Evolutionary conservation across 1,284 basidiomycete genomes (phyloP), one percentile per base, ranked within the genome.

Genomic region (Ganoderma leucocontextum): DNA sequence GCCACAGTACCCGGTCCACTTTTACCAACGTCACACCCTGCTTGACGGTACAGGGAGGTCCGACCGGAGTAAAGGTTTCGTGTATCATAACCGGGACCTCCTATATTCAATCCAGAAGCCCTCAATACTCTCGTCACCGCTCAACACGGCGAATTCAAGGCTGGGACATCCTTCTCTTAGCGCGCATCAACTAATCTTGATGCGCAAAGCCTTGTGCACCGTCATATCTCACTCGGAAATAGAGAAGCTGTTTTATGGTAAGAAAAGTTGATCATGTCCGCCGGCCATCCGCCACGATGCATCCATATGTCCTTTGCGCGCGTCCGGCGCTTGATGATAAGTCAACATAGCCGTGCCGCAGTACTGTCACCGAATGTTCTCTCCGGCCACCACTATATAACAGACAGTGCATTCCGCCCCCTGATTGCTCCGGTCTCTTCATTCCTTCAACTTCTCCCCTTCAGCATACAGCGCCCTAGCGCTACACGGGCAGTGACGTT

Each of bases 321-420:
- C 41, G 22, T 49, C 47, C 22, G 47, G 52, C 52, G 52, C 52
- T 13, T 55, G 33, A 55, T 55, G 7, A 13, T 25, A 10, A 6
- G 52, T 19, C 22, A 1, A 55, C 52, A 55, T 55, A 55, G 29
- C 52, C 52, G 52, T 55, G 33, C 52, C 52, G 52, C 47, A 25
- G 22, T 49, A 49, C 47, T 55, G 52, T 29, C 29, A 17, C 52
- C 33, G 52, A 33, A 15, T 10, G 29, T 55, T 55, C 52, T 22
- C 22, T 49, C 47, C 47, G 22, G 12, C 47, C 15, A 42, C 47
- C 12, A 10, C 47, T 49, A 49, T 25, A 25, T 25, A 49, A 25
- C 47, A 4, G 1, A 13, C 47, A 25, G 12, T n/a, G n/a, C 47
- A 13, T 49, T 25, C 47, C 5, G 8, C 9, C 47, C 22, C 47